Percentiles rank a stretch among this genome's conserved stretches.
phyloP scores from a whole-genome alignment of 1,139 yeast genomes.

The Saccharomyces pastorianus region DNA sequence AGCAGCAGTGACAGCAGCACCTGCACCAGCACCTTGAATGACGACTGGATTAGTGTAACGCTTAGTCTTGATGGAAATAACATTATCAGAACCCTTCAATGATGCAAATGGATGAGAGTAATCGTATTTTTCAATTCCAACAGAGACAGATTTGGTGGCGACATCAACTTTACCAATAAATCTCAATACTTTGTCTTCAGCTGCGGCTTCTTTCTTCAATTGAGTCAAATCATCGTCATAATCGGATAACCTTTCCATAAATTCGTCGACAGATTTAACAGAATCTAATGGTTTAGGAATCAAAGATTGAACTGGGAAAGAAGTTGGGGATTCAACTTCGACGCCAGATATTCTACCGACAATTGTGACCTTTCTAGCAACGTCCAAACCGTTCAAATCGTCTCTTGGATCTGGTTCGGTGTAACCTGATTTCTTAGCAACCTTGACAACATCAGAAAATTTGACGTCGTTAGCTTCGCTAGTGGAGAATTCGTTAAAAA shows the following conservation, averaged over 20 bases:
- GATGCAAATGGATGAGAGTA: constrained; percentile 92
- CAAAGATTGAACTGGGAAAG: constrained; percentile 92
- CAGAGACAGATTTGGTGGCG: constrained; percentile 57
- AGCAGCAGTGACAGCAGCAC: constrained; percentile 97
- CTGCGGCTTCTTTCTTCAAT: constrained; percentile 72
- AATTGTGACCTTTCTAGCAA: constrained; percentile 95
- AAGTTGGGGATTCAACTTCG: constrained; percentile 76
- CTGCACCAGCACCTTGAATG: constrained; percentile 98
- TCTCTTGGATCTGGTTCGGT: constrained; percentile 99
- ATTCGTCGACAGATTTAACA: constrained; percentile 65
- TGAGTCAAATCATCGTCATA: constrained; percentile 73
- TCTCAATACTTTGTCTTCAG: constrained; percentile 79
- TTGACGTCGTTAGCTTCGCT: constrained; percentile 51
- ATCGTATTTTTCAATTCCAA: constrained; percentile 80
- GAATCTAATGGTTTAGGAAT: constrained; percentile 82
- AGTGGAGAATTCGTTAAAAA: constrained; percentile 86
- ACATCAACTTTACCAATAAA: constrained; percentile 89
- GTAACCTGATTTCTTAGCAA: constrained; percentile 86
- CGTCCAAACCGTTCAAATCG: constrained; percentile 94
- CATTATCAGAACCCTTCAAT: constrained; percentile 91
- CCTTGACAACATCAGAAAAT: constrained; percentile 81
- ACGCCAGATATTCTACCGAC: constrained; percentile 88
- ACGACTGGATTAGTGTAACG: constrained; percentile 90
- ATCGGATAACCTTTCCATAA: constrained; percentile 68
- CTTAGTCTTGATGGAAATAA: constrained; percentile 80